Evolutionary conservation across 768 basidiomycete species (phyloP), one percentile per base, ranked within the genome.

Genomic region (Boletus sensibilis): DNA sequence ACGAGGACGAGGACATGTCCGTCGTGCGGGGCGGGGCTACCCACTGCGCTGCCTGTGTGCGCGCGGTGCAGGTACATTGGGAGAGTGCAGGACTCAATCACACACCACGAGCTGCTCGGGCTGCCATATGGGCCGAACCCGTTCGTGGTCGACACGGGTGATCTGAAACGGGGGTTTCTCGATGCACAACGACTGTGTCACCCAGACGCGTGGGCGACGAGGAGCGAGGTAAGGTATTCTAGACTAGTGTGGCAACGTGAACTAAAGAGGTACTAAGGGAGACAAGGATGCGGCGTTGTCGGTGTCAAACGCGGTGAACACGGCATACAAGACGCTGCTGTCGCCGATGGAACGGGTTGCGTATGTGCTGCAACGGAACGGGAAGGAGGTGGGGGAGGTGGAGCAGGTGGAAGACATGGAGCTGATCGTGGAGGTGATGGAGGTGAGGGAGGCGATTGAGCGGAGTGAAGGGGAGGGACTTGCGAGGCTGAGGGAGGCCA

Each of bases 161-260:
- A 79, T 20, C 73, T 97, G 56, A 87, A 84, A 69, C 74, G 76
- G 35, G 79, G 80, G 29, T 95, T 92, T 68, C 75, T 88, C 34
- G 74, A 80, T 44, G 82, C 88, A 4, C 94, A 96, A 67, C 78
- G 84, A 21, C 74, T 83, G 21, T 85, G 91, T 50, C 94, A 98
- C 75, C 94, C 94, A 0, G 94, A 98, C 69, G 79, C 85, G 13
- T 96, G 90, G 88, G 80, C 85, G 34, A 80, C 83, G 31, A 79
- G 82, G 65, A 84, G 84, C 53, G 71, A 80, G 57, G 90, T 88
- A 60, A 51, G 72, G 56, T 44, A 57, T n/a, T 34, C 33, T 57
- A 51, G 43, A 20, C 47, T 53, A 43, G 16, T n/a, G 21, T 34
- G 27, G 33, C 38, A 27, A 60, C 55, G n/a, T 11, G 21, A 5